These are phyloP conservation scores for Pythium volutum DNA, from an alignment of 352 stramenopile species.

Conservation along the genomic window DNA sequence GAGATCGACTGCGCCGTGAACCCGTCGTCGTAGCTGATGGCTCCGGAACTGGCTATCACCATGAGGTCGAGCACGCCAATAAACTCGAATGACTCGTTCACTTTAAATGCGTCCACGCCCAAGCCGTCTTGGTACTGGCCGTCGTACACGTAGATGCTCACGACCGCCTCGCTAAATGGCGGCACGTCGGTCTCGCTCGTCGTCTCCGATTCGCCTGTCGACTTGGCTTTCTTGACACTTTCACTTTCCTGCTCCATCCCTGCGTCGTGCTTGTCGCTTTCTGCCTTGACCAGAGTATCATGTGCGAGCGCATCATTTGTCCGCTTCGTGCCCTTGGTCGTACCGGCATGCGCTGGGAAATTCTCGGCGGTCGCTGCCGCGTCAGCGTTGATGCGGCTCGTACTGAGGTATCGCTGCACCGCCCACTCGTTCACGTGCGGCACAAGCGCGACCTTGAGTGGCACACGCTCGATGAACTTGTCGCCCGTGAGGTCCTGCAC, in stretches of 20 bases:
- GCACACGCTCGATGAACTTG: constrained; percentile 58
- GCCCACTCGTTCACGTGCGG: constrained; percentile 59
- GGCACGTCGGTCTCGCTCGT: background rate
- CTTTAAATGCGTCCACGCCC: constrained; percentile 56
- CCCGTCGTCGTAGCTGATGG: constrained; percentile 22
- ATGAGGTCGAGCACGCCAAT: constrained; percentile 68
- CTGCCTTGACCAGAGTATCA: no score
- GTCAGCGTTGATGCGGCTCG: background rate
- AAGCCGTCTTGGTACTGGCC: constrained; percentile 48
- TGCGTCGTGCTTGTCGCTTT: no score
- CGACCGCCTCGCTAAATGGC: constrained; percentile 31
- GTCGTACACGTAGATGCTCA: constrained; percentile 77
- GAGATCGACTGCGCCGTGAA: constrained; percentile 36
- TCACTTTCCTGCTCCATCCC: background rate
- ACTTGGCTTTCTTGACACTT: constrained; percentile 41
- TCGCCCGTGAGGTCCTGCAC: constrained; percentile 20
- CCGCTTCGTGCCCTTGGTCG: constrained; percentile 42
- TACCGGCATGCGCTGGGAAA: background rate
- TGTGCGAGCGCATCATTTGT: constrained; percentile 34
- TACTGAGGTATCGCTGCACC: constrained; percentile 27
- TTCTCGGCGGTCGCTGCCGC: constrained; percentile 15
- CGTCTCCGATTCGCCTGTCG: background rate
- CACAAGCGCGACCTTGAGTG: constrained; percentile 58
- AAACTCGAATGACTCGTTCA: constrained; percentile 86
- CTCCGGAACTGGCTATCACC: constrained; percentile 28